A percentile compares a stretch with the other conserved stretches of the same genome.
phyloP scores from a whole-genome alignment of 192 early-diverging fungal species.

The Backusella circina region DNA sequence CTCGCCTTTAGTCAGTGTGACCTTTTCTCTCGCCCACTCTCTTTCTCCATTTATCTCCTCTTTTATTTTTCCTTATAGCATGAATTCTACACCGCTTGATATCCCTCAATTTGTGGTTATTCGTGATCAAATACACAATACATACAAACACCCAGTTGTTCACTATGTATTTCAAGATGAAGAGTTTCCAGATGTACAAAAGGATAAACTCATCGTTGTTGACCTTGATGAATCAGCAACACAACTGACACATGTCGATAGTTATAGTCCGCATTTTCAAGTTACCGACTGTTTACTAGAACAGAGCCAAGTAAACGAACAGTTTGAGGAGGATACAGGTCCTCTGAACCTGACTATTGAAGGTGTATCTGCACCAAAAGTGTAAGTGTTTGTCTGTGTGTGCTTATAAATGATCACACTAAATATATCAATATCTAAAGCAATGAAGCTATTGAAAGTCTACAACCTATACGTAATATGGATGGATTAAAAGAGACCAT shows the following conservation, averaged over 20 bases:
- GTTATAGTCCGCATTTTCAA: slow-evolving; percentile 42
- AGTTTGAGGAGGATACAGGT: slow-evolving; percentile 10
- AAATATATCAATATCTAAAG: no score
- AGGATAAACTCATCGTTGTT: slow-evolving; percentile 34
- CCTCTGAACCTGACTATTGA: slow-evolving; percentile 32
- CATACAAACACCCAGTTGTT: slow-evolving; percentile 37
- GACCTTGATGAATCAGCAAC: slow-evolving; percentile 29
- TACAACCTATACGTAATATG: slow-evolving; percentile 18
- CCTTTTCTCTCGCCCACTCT: not conserved
- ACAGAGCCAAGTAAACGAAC: slow-evolving; percentile 17
- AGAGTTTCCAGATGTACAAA: slow-evolving; percentile 30
- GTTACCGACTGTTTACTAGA: slow-evolving; percentile 31
- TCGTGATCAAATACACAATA: slow-evolving; percentile 34
- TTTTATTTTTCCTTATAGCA: not conserved
- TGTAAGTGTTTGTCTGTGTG: not conserved
- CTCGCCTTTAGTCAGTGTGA: not conserved
- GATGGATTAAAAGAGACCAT: slow-evolving; percentile 28
- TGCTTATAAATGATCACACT: not conserved
- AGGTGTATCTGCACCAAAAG: slow-evolving; percentile 28
- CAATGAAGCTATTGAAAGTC: slow-evolving; percentile 14
- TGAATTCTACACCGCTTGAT: slow-evolving; percentile 2
- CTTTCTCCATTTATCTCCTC: not conserved
- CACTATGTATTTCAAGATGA: slow-evolving; percentile 49
- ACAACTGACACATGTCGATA: slow-evolving; percentile 19
- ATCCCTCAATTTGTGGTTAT: slow-evolving; percentile 47